phyloP scores from a whole-genome alignment of 768 basidiomycete genomes.

The Pulveroboletus sp. region DNA sequence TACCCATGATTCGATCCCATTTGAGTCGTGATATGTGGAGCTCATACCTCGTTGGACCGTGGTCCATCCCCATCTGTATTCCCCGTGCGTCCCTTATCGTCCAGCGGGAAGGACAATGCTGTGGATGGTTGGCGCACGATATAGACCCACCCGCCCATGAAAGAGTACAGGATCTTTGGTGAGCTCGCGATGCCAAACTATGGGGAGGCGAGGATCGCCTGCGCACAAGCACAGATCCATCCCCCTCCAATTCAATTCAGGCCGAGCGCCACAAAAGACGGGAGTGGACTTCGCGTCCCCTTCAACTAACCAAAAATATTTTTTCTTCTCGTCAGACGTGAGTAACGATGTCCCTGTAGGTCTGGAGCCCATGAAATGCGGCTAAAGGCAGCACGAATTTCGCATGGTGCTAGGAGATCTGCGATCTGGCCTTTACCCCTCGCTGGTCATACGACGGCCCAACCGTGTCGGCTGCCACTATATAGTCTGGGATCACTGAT shows the following conservation, averaged over 20 bases:
- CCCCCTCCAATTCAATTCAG: not conserved
- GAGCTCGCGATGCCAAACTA: not conserved
- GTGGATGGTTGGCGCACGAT: not conserved
- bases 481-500: not conserved
- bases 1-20: slow-evolving; percentile 12
- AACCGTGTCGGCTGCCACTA: not conserved
- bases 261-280: not conserved
- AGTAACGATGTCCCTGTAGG: not conserved
- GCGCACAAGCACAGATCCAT: not conserved
- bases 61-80: not conserved
- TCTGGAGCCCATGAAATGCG: not conserved
- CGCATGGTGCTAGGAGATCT: not conserved
- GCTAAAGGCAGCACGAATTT: slow-evolving; percentile 3
- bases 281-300: not conserved
- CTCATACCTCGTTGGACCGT: slow-evolving; percentile 7
- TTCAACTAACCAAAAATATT: slow-evolving; percentile 1
- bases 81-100: not conserved
- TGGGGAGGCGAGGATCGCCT: not conserved
- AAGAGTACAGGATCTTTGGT: not conserved
- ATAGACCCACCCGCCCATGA: slow-evolving; percentile 1
- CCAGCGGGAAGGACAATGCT: not conserved
- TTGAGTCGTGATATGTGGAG: slow-evolving; percentile 4
- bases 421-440: not conserved
- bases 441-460: not conserved
- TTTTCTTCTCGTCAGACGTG: not conserved